phyloP scores from a whole-genome alignment of 2,329 filamentous ascomycete species.

The Cadophora luteo-olivacea region DNA sequence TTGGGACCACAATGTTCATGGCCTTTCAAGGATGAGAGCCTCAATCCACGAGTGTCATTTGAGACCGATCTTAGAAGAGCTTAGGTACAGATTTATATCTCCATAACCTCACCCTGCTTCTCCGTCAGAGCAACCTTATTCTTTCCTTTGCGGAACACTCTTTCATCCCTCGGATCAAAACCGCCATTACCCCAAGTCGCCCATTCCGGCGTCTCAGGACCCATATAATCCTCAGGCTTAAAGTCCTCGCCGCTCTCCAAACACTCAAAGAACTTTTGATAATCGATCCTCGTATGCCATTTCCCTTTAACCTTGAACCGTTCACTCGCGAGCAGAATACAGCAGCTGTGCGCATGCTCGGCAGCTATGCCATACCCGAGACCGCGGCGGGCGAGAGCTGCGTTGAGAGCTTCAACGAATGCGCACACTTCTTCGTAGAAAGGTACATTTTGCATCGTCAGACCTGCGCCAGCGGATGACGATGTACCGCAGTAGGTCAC shows the following conservation, averaged over 20 bases:
- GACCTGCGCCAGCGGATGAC: slow-evolving; percentile 80
- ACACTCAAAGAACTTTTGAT: slow-evolving; percentile 84
- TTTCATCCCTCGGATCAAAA: slow-evolving; percentile 88
- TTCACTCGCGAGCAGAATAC: slow-evolving; percentile 82
- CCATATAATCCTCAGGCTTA: slow-evolving; percentile 90
- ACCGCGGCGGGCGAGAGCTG: slow-evolving; percentile 70
- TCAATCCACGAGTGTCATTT: too few species aligned
- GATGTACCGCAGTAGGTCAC: slow-evolving; percentile 96
- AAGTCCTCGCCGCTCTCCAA: slow-evolving; percentile 75
- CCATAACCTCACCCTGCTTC: slow-evolving; percentile 31
- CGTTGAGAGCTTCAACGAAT: slow-evolving; percentile 79
- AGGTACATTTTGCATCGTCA: slow-evolving; percentile 97
- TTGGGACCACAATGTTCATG: too few species aligned
- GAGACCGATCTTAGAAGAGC: background rate
- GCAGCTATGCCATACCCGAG: slow-evolving; percentile 90
- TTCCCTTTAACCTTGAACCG: slow-evolving; percentile 78
- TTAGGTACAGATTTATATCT: background rate
- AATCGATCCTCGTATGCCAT: slow-evolving; percentile 94
- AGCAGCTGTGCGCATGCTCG: slow-evolving; percentile 95
- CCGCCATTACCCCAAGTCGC: slow-evolving; percentile 93
- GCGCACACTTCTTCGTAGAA: slow-evolving; percentile 90
- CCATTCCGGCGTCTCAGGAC: slow-evolving; percentile 86
- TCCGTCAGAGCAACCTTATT: slow-evolving; percentile 41
- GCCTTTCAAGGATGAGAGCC: too few species aligned
- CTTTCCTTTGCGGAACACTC: slow-evolving; percentile 86